A percentile compares a stretch with the other conserved stretches of the same genome.
Conservation (phyloP, 805 yeast species). For the Kluyveromyces nonfermentans region DNA sequence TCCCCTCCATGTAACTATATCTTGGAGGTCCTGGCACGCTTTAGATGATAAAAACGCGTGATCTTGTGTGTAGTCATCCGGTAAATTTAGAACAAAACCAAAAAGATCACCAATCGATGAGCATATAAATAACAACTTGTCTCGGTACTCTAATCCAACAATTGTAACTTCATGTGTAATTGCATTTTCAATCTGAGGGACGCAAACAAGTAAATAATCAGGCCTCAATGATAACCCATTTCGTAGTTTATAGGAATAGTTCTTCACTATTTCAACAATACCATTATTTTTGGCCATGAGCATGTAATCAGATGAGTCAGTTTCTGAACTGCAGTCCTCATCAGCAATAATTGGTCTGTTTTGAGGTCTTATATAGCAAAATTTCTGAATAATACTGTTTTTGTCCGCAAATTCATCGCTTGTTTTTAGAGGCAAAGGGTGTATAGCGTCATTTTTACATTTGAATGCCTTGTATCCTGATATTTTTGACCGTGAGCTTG, state of each 20-base stretch:
- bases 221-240: conserved; percentile 10
- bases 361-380: conserved; percentile 20
- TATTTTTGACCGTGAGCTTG: conserved; percentile 10
- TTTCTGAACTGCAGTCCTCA: conserved; percentile 1
- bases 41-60: conserved; percentile 1
- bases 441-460: conserved; percentile 9
- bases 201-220: conserved; percentile 15
- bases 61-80: conserved; percentile 17
- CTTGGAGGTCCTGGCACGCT: conserved; percentile 1
- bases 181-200: conserved; percentile 11
- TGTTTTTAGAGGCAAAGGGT: conserved; percentile 5
- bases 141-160: conserved; percentile 18
- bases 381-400: conserved; percentile 15
- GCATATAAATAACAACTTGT: conserved; percentile 21
- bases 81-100: conserved; percentile 20
- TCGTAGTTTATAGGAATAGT: conserved; percentile 14
- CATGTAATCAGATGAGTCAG: conserved; percentile 22
- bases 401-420: conserved; percentile 9
- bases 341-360: conserved; percentile 6
- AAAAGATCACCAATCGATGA: conserved; percentile 17
- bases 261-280: conserved; percentile 19
- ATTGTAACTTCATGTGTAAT: conserved; percentile 11
- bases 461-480: conserved; percentile 18
- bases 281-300: conserved; percentile 24
- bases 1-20: conserved; percentile 10